Conservation (phyloP, 2,329 filamentous ascomycete species). For the Alternaria triticina region DNA sequence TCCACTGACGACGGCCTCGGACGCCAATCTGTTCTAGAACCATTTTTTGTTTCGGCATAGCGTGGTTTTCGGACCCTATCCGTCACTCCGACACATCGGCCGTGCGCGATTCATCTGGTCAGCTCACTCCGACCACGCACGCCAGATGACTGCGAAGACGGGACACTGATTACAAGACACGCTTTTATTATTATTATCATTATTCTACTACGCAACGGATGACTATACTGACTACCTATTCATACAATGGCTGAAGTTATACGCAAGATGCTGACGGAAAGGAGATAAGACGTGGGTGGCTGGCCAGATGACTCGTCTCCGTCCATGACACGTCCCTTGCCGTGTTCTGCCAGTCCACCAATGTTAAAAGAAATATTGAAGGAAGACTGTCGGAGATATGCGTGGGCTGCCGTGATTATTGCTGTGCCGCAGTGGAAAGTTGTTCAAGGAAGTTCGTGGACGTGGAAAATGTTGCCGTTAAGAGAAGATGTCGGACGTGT, state of each 20-base stretch:
- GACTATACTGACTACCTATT: conserved; percentile 13
- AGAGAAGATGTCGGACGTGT: background rate
- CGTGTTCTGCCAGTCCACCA: conserved; percentile 1
- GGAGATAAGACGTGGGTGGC: background rate
- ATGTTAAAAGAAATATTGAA: background rate
- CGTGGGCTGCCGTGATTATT: background rate
- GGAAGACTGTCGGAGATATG: background rate
- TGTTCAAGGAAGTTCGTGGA: background rate
- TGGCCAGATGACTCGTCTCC: background rate
- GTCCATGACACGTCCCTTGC: background rate
- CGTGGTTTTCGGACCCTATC: background rate
- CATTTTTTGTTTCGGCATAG: background rate
- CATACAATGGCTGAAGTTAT: conserved; percentile 13
- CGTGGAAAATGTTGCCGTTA: background rate
- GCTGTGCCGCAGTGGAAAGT: background rate
- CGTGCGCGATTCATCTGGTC: background rate
- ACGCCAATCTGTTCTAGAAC: conserved; percentile 9
- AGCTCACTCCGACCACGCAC: background rate
- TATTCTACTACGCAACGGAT: conserved; percentile 7
- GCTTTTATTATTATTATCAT: conserved; percentile 1
- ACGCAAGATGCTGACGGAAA: conserved; percentile 3
- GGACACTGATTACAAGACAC: background rate
- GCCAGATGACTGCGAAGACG: background rate
- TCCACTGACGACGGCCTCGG: background rate
- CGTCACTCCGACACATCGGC: conserved; percentile 1